Evolutionary conservation across 2,329 filamentous ascomycete genomes (phyloP), one percentile per base, ranked within the genome.

Genomic region (Aspergillus arachidicola): DNA sequence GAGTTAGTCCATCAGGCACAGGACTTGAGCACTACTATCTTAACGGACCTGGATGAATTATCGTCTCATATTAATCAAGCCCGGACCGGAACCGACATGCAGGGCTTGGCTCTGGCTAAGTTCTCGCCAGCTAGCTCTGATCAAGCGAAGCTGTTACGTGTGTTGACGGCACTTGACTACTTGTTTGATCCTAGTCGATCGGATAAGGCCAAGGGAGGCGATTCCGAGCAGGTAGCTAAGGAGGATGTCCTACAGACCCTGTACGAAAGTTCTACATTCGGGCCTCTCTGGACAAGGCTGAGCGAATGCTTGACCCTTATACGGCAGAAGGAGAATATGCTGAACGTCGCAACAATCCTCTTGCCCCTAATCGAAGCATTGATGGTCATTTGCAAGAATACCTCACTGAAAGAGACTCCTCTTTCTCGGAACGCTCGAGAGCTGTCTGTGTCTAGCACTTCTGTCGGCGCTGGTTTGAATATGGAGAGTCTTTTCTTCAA

Each of bases 321-420:
- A 70, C 91, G 93, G 58, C 88, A 96, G 77, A 91, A 94, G 62
- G 94, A 96, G 75, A 96, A 93, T 75, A 95, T 98, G 89, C 88
- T 98, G 73, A 97, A 96, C 72, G 94, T 99, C 61, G 96, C 95
- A 34, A 98, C 94, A 0, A 98, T 98, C 67, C 85, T 99, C 30
- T 83, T 98, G 41, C 95, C 95, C 34, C 83, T 99, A 34, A 97
- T 99, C 65, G 95, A 99, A 78, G 93, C 94, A 6, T 84, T 99
- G 65, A 99, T 99, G 95, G 95, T 99, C 59, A 94, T 99, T 32
- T 99, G 96, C 86, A 99, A 98, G 83, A 98, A 98, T 78, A 97
- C 93, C 10, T 91, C 93, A 1, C 83, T 93, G 59, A 90, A 89
- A 73, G 91, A 95, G 64, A 81, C 87, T 30, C 79, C 85, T 1